Evolutionary conservation across 306 rosid species (phyloP), one percentile per base, ranked within the genome.

Genomic region (Sphenostylis stenocarpa): DNA sequence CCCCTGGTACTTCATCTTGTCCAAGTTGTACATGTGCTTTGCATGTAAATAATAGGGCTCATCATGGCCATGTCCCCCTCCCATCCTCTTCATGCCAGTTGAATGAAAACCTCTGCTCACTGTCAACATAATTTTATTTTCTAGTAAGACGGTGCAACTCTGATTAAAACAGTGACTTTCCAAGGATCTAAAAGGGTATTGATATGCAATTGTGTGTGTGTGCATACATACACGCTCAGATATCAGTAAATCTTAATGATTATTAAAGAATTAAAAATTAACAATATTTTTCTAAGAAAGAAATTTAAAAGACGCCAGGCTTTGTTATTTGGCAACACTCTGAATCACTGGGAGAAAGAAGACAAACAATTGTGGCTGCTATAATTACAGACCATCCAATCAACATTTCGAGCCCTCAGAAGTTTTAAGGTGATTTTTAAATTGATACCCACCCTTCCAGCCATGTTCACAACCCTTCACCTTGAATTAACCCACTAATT

Each of bases 21-120:
- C 89, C 81, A 86, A 80, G 80, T 86, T 73, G 84, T 86, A 86
- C 89, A 86, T 86, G 76, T 86, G 87, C 38, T 86, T 80, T 33
- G 89, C 79, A 29, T 86, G 89, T 20, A 86, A 2, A 13, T 86
- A 86, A 2, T 72, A 38, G n/a, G 89, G 87, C 38, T 86, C 89
- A 15, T 71, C 83, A 64, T 83, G 87, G 72, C 83, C 86, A 52
- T 85, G 89, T 69, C 87, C 85, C 13, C 84, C 84, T 36, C 87
- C 89, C 86, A 85, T 85, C 80, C 85, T 86, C 85, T 83, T 86
- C 55, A 80, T 31, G 31, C 87, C 77, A 16, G 89, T 83, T 23
- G 89, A 86, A 53, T 64, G 89, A 31, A 86, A 80, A 41, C 83
- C 60, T 80, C 89, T 65, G 69, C 73, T 77, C 79, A 78, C 89